Evolutionary conservation across 2,329 filamentous ascomycete species (phyloP), one percentile per base, ranked within the genome.

Genomic region (Aaosphaeria pasadenensis): DNA sequence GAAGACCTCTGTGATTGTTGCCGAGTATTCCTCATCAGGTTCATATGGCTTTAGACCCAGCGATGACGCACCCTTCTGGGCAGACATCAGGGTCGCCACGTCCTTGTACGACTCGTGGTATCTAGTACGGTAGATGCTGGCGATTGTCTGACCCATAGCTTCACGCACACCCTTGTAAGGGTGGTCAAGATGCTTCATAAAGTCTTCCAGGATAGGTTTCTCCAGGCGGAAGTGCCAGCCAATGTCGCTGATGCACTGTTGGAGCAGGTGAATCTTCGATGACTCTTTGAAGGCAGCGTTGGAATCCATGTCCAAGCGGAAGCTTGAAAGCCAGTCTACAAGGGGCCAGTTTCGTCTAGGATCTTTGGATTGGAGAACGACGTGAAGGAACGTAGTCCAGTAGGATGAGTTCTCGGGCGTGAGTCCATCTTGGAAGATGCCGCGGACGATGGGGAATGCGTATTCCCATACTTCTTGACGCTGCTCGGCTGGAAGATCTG

Each of bases 211-310:
- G 44, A 99, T 92, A 0, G 91, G 91, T 71, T 89, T 84, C 58
- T 95, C 89, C 7, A 90, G 78, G 53, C 90, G 90, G 77, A 96
- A 99, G 69, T 99, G 94, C 94, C 95, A 99, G 1, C 94, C 94
- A 33, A 86, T 83, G 60, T 96, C 91, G 40, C 85, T 85, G 50
- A 99, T 88, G 53, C 89, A 82, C 57, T 95, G 90, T 58, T 96
- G 90, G 13, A 99, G 77, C 30, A 99, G 76, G 56, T 94, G 87
- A 11, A 99, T 89, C 74, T 97, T 96, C 30, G 92, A 95, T 47
- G 92, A 96, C 69, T 99, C 95, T 69, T 99, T 99, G 80, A 99
- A 99, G 0, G 94, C 94, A 4, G 95, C 94, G 65, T 97, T 96
- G 0, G 92, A 96, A 5, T 83, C 78, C 86, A 97, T 92, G 66